phyloP scores from a whole-genome alignment of 106 monocot genomes.

The Dioscorea dumetorum region DNA sequence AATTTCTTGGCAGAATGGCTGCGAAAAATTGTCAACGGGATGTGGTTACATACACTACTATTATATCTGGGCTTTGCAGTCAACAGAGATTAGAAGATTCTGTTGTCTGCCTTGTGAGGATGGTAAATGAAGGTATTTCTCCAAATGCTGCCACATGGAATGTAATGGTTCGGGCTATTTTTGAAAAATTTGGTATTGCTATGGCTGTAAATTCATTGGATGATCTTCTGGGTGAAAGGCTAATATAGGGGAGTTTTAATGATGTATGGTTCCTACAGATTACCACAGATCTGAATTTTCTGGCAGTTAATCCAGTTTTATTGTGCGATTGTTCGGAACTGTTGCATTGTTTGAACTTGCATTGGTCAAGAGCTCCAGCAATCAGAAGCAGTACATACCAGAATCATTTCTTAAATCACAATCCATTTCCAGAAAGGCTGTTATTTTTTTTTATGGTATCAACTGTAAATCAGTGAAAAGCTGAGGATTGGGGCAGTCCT shows the following conservation, averaged over 20 bases:
- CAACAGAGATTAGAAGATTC: conserved; percentile 47
- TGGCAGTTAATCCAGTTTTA: no score
- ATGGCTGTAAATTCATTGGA: conserved; percentile 15
- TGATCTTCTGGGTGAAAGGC: conserved; percentile 12
- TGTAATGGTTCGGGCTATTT: conserved; percentile 34
- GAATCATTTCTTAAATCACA: no score
- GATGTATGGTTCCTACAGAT: no score
- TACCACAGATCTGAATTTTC: no score
- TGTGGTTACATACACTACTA: conserved; percentile 56
- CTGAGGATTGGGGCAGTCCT: no score
- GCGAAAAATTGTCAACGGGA: conserved; percentile 35
- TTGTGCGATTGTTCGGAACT: no score
- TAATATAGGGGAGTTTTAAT: not conserved
- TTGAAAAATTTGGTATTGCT: conserved; percentile 14
- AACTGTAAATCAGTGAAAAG: no score
- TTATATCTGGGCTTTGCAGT: conserved; percentile 56
- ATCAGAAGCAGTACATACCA: no score
- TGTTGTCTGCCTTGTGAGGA: conserved; percentile 51
- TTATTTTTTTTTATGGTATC: no score
- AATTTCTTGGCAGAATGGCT: conserved; percentile 33
- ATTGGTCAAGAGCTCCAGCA: no score
- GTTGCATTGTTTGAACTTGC: no score
- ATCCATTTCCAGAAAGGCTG: no score
- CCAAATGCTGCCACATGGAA: conserved; percentile 78
- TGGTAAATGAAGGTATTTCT: conserved; percentile 58